These are phyloP conservation scores for Hippophae tibetana DNA, from an alignment of 306 rosid species.

Conservation along the genomic window DNA sequence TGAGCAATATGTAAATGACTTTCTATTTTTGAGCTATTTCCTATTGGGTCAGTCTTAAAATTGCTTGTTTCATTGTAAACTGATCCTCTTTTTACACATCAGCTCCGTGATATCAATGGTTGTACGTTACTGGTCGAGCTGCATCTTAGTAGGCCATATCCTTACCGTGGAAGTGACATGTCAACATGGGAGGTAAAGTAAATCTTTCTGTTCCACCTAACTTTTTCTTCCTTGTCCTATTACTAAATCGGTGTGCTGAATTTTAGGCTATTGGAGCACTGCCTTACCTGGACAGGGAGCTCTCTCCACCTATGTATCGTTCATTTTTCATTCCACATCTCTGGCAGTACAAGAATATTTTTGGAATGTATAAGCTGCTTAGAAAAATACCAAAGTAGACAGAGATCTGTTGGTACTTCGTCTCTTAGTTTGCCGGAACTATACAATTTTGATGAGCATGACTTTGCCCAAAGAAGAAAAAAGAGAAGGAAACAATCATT, in stretches of 20 bases:
- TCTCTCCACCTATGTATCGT: conserved; percentile 74
- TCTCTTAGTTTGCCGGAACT: too few relatives aligned
- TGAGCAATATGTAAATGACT: conserved; percentile 55
- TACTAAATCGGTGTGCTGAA: not conserved
- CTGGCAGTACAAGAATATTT: conserved; percentile 80
- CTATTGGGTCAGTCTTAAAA: not conserved
- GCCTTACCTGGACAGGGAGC: conserved; percentile 86
- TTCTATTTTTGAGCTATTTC: not conserved
- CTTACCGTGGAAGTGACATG: conserved; percentile 69
- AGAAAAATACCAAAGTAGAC: conserved; percentile 41
- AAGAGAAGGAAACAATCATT: too few relatives aligned
- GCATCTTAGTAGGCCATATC: conserved; percentile 75
- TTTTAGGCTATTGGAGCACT: conserved; percentile 63
- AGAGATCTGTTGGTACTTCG: too few relatives aligned
- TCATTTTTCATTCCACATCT: conserved; percentile 86
- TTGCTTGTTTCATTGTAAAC: not conserved
- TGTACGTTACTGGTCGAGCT: conserved; percentile 93
- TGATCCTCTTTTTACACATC: conserved; percentile 14
- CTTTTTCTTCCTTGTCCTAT: conserved; percentile 1
- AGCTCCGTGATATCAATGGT: conserved; percentile 62
- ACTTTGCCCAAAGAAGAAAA: too few relatives aligned
- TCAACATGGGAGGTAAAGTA: conserved; percentile 77
- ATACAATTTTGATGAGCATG: too few relatives aligned
- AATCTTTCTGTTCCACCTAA: not conserved
- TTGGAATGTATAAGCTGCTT: conserved; percentile 85